These are phyloP conservation scores for Xylaria sp. DNA, from an alignment of 2,329 filamentous ascomycete genomes.

Conservation along the genomic window DNA sequence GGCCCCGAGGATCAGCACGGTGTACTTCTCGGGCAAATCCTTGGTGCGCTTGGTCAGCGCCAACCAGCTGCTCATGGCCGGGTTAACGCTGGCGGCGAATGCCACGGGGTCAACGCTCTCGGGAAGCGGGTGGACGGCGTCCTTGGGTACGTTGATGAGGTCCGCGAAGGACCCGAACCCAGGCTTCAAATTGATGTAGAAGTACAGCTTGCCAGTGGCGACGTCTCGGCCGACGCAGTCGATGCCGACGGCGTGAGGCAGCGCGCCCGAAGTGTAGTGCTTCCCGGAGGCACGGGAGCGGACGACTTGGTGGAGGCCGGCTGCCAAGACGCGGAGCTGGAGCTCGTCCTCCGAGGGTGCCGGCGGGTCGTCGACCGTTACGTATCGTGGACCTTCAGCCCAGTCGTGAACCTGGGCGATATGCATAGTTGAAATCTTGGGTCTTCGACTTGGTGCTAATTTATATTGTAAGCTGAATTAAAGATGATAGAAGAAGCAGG, in stretches of 20 bases:
- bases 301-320: slow-evolving; percentile 65
- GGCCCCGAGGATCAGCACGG: slow-evolving; percentile 63
- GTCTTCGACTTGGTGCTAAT: neutral
- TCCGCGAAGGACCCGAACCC: slow-evolving; percentile 59
- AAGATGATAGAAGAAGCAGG: neutral
- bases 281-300: slow-evolving; percentile 62
- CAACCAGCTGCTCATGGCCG: slow-evolving; percentile 68
- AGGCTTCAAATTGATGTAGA: slow-evolving; percentile 57
- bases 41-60: slow-evolving; percentile 60
- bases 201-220: slow-evolving; percentile 60
- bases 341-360: slow-evolving; percentile 54
- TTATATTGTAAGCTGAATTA: neutral
- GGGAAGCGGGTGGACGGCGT: slow-evolving; percentile 55
- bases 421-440: slow-evolving; percentile 40
- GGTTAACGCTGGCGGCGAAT: slow-evolving; percentile 66
- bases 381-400: slow-evolving; percentile 47
- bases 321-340: slow-evolving; percentile 63
- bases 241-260: slow-evolving; percentile 64
- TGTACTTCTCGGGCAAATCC: slow-evolving; percentile 56
- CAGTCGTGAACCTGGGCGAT: slow-evolving; percentile 46
- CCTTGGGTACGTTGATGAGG: slow-evolving; percentile 58
- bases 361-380: slow-evolving; percentile 52
- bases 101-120: slow-evolving; percentile 59
- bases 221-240: slow-evolving; percentile 64
- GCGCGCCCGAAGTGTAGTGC: slow-evolving; percentile 63